These are phyloP conservation scores for Metschnikowia similis DNA, from an alignment of 805 yeast species.

Conservation along the genomic window DNA sequence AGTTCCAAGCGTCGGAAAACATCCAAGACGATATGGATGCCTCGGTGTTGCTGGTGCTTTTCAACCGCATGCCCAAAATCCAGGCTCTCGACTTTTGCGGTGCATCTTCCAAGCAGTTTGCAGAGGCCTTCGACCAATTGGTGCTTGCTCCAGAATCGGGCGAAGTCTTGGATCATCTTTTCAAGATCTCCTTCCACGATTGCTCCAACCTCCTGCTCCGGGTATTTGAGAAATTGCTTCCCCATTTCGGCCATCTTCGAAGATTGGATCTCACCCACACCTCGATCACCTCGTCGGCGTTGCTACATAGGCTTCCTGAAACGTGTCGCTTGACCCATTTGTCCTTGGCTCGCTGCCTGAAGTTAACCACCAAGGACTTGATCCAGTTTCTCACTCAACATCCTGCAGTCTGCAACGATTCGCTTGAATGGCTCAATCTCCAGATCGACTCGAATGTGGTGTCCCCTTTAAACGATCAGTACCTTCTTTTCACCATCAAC, in stretches of 20 bases:
- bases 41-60: conserved; percentile 50
- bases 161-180: conserved; percentile 14
- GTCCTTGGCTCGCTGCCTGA: conserved; percentile 52
- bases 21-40: conserved; percentile 76
- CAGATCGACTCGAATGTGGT: conserved; percentile 63
- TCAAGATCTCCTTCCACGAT: conserved; percentile 75
- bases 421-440: conserved; percentile 62
- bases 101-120: conserved; percentile 63
- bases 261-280: conserved; percentile 82
- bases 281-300: conserved; percentile 59
- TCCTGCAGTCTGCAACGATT: conserved; percentile 51
- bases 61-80: conserved; percentile 51
- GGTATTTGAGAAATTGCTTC: conserved; percentile 54
- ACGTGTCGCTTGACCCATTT: conserved; percentile 67
- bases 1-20: conserved; percentile 80
- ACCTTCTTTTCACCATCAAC: conserved; percentile 41
- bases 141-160: conserved; percentile 15
- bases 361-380: conserved; percentile 67
- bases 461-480: conserved; percentile 51
- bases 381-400: conserved; percentile 67
- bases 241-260: conserved; percentile 51
- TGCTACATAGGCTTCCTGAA: conserved; percentile 49
- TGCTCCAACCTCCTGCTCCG: conserved; percentile 70
- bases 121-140: conserved; percentile 50
- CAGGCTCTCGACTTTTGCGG: conserved; percentile 86